A percentile compares a stretch with the other conserved stretches of the same genome.
Evolutionary conservation across 2,329 filamentous ascomycete genomes (phyloP).

Genomic region (Xylaria sp.): DNA sequence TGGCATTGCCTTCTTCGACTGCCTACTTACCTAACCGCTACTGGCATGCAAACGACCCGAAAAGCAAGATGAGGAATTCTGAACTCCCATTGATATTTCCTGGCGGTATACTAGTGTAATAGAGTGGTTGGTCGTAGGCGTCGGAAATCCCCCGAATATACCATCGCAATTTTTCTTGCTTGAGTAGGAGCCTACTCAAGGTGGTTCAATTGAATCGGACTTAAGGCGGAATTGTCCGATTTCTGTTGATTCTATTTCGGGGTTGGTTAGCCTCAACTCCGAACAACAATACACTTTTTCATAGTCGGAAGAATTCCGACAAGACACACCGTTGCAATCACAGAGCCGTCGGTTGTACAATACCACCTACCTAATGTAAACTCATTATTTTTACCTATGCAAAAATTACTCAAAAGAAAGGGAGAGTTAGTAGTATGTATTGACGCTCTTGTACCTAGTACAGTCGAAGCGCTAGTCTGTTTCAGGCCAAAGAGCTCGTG

Average conservation of each 20-base stretch:
- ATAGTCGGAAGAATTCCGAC: constrained; percentile 28
- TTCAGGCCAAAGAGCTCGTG: constrained; percentile 21
- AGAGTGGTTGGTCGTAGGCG: not conserved
- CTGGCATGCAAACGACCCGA: not conserved
- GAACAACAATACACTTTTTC: constrained; percentile 4
- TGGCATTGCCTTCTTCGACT: constrained; percentile 3
- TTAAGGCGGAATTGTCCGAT: constrained; percentile 7
- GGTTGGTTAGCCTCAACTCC: constrained; percentile 17
- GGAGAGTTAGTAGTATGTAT: no score
- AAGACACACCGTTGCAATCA: constrained; percentile 11
- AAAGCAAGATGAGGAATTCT: not conserved
- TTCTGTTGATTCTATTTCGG: constrained; percentile 25
- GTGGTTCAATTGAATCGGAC: constrained; percentile 5
- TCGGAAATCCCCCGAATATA: not conserved
- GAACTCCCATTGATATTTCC: not conserved
- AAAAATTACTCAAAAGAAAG: no score
- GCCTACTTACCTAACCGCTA: no score
- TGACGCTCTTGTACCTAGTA: not conserved
- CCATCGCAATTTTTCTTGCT: not conserved
- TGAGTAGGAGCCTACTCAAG: not conserved
- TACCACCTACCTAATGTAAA: not conserved
- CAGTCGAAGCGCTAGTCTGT: constrained; percentile 22
- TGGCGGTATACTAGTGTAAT: no score
- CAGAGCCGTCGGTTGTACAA: not conserved
- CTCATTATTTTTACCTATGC: no score